Percentiles rank a stretch among this genome's conserved stretches.
Conservation (phyloP, 2,329 filamentous ascomycete genomes). For the Meredithiella fracta region DNA sequence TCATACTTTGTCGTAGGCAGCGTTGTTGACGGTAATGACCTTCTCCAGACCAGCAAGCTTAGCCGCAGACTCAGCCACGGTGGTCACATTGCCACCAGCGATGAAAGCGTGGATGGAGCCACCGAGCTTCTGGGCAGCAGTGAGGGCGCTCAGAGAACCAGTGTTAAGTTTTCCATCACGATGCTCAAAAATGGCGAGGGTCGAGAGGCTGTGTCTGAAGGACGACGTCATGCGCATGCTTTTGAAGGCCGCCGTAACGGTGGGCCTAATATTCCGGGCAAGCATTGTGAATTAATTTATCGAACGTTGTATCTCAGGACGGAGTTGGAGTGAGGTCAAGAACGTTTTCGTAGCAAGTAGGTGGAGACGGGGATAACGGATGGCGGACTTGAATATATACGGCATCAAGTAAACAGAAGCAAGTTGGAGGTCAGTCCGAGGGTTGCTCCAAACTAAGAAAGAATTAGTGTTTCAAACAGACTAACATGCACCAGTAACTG, state of each 20-base stretch:
- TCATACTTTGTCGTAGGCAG: conserved; percentile 76
- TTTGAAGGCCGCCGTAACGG: conserved; percentile 5
- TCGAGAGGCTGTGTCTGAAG: conserved; percentile 41
- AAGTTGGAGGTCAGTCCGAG: conserved; percentile 7
- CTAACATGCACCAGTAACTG: neutral
- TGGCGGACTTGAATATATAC: neutral
- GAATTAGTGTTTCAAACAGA: conserved; percentile 5
- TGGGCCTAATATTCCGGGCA: conserved; percentile 11
- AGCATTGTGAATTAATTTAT: conserved; percentile 5
- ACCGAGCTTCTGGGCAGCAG: conserved; percentile 73
- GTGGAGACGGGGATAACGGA: neutral
- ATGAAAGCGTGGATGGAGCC: conserved; percentile 75
- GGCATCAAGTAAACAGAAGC: neutral
- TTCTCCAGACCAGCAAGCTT: conserved; percentile 87
- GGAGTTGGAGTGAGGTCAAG: neutral
- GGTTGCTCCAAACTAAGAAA: conserved; percentile 5
- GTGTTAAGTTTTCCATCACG: conserved; percentile 71
- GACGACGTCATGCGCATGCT: conserved; percentile 7
- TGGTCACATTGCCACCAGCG: conserved; percentile 62
- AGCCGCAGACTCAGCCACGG: conserved; percentile 64
- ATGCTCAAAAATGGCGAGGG: conserved; percentile 84
- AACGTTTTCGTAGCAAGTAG: no score
- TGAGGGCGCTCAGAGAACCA: conserved; percentile 69
- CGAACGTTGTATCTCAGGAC: neutral
- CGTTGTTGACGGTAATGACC: conserved; percentile 75